A percentile compares a stretch with the other conserved stretches of the same genome.
Evolutionary conservation across 495 filamentous ascomycete species (phyloP).

Genomic region (Trichoderma orchidacearum): DNA sequence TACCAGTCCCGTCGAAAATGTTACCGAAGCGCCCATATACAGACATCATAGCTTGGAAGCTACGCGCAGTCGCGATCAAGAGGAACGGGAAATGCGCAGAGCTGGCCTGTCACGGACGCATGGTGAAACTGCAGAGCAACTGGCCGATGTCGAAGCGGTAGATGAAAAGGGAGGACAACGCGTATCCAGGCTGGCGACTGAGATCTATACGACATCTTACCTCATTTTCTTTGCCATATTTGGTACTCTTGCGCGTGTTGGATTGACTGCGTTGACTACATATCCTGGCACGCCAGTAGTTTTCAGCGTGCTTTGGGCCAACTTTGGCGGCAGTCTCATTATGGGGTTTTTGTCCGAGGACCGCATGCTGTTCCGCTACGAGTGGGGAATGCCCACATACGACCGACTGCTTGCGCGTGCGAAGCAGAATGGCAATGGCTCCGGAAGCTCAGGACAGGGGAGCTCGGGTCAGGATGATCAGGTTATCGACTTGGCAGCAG

Average conservation of each 20-base stretch:
- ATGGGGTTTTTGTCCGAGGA: constrained; percentile 79
- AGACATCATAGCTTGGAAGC: constrained; percentile 16
- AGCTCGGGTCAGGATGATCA: constrained; percentile 5
- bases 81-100: constrained; percentile 5
- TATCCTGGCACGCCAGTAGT: constrained; percentile 68
- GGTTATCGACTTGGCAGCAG: constrained; percentile 18
- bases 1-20: constrained; percentile 17
- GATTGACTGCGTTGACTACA: constrained; percentile 65
- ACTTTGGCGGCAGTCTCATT: constrained; percentile 68
- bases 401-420: constrained; percentile 16
- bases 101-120: background rate
- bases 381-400: constrained; percentile 36
- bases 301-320: constrained; percentile 75
- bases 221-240: constrained; percentile 78
- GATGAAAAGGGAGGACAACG: background rate
- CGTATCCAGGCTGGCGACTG: constrained; percentile 44
- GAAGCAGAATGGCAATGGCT: constrained; percentile 15
- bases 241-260: constrained; percentile 75
- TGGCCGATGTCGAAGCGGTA: background rate
- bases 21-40: constrained; percentile 11
- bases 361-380: constrained; percentile 55
- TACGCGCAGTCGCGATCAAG: constrained; percentile 10
- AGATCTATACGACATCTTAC: constrained; percentile 67
- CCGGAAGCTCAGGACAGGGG: constrained; percentile 14
- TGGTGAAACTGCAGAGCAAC: background rate